phyloP scores from a whole-genome alignment of 2,329 filamentous ascomycete genomes.

The Fusarium sp. region DNA sequence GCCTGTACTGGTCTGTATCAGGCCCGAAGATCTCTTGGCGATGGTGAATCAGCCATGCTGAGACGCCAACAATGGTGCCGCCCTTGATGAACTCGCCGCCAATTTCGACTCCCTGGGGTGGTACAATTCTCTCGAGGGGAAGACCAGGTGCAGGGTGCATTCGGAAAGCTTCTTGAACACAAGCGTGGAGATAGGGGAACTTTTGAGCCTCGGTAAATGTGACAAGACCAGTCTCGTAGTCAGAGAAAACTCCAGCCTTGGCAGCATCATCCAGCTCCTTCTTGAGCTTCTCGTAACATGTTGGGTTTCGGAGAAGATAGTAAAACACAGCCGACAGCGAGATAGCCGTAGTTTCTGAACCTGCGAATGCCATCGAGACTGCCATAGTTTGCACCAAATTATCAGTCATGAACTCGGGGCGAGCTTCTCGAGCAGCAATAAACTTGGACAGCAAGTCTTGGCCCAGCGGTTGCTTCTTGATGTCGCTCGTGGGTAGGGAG shows the following conservation, averaged over 20 bases:
- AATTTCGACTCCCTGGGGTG: constrained; percentile 74
- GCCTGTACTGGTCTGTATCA: constrained; percentile 76
- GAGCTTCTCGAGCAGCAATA: constrained; percentile 75
- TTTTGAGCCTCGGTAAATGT: constrained; percentile 79
- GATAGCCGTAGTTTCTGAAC: constrained; percentile 86
- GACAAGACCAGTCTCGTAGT: constrained; percentile 71
- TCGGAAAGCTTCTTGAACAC: constrained; percentile 83
- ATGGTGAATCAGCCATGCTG: constrained; percentile 81
- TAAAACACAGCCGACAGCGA: constrained; percentile 81
- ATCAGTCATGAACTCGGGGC: constrained; percentile 80
- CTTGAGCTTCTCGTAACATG: constrained; percentile 68
- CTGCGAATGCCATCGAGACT: constrained; percentile 80
- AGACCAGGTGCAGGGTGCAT: constrained; percentile 82
- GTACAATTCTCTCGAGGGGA: constrained; percentile 81
- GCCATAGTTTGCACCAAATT: constrained; percentile 78
- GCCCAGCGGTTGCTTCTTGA: constrained; percentile 58
- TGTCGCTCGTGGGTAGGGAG: constrained; percentile 53
- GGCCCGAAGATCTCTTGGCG: constrained; percentile 76
- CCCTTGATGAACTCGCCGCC: constrained; percentile 74
- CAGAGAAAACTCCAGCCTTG: constrained; percentile 64
- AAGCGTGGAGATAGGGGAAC: constrained; percentile 82
- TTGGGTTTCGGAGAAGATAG: constrained; percentile 76
- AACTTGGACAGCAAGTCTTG: constrained; percentile 80
- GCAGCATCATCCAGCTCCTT: constrained; percentile 74
- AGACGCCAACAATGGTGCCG: constrained; percentile 82